Percentiles rank a stretch among this genome's conserved stretches.
Conservation (phyloP, 768 basidiomycete species). For the Cubamyces sp. region DNA sequence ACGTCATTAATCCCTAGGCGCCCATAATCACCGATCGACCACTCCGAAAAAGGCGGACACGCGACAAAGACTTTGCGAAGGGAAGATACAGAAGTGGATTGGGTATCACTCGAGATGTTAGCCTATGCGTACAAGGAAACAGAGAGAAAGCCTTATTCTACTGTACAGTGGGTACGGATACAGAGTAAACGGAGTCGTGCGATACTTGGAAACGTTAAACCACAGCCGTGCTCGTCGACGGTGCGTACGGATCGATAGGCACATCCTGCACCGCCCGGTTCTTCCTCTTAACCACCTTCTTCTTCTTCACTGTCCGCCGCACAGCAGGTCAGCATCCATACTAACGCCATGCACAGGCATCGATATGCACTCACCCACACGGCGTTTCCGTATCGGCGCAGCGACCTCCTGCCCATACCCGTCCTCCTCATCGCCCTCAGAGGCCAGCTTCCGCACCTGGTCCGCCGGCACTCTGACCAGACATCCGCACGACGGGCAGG, state of each 20-base stretch:
- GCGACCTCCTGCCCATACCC: neutral
- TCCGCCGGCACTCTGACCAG: conserved; percentile 4
- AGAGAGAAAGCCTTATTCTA: neutral
- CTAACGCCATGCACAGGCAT: neutral
- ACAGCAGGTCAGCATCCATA: neutral
- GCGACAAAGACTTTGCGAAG: neutral
- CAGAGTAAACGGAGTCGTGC: neutral
- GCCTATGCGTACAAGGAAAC: too few species aligned
- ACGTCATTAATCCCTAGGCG: conserved; percentile 5
- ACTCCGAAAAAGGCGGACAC: neutral
- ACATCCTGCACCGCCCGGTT: neutral
- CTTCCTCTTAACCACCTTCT: conserved; percentile 12
- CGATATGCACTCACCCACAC: conserved; percentile 9
- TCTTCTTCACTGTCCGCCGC: conserved; percentile 11
- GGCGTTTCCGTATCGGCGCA: neutral
- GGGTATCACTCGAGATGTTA: too few species aligned
- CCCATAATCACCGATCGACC: neutral
- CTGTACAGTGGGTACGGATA: neutral
- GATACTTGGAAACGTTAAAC: neutral
- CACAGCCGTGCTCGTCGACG: conserved; percentile 16
- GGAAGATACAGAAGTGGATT: too few species aligned
- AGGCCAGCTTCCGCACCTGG: conserved; percentile 2
- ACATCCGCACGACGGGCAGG: conserved; percentile 16
- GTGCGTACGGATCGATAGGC: conserved; percentile 20
- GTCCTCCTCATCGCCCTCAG: conserved; percentile 6